Evolutionary conservation across 1,284 basidiomycete genomes (phyloP).

Genomic region (Grifola frondosa): DNA sequence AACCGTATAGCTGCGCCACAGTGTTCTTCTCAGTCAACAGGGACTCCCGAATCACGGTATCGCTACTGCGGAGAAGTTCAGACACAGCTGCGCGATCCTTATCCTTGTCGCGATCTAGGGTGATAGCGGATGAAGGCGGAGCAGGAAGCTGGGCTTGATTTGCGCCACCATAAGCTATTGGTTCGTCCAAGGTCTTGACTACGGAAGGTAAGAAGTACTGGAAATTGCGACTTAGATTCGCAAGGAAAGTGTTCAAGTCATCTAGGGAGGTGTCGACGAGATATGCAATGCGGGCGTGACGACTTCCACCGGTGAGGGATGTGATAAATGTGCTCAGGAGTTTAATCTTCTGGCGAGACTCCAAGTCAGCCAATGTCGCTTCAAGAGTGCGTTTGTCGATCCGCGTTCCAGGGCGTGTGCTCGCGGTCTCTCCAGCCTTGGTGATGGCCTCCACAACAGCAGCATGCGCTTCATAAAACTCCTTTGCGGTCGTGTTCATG

Average conservation of each 20-base stretch:
- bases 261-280: conserved; percentile 53
- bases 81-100: conserved; percentile 40
- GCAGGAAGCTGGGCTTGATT: conserved; percentile 29
- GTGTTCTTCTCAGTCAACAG: conserved; percentile 66
- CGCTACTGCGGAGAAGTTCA: conserved; percentile 51
- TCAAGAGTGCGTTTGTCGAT: conserved; percentile 73
- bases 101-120: conserved; percentile 42
- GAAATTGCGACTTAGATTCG: conserved; percentile 43
- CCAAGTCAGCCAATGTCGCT: conserved; percentile 57
- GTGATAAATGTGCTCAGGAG: conserved; percentile 59
- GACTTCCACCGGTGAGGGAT: conserved; percentile 50
- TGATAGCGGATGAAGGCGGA: conserved; percentile 33
- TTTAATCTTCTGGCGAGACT: conserved; percentile 62
- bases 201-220: conserved; percentile 32
- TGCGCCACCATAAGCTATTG: conserved; percentile 51
- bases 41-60: conserved; percentile 54
- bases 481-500: conserved; percentile 60
- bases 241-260: conserved; percentile 52
- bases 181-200: conserved; percentile 49
- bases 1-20: conserved; percentile 67
- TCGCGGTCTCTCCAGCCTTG: conserved; percentile 61
- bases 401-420: conserved; percentile 61
- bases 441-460: conserved; percentile 54
- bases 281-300: conserved; percentile 59
- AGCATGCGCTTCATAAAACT: conserved; percentile 65